phyloP scores from a whole-genome alignment of 192 early-diverging fungal genomes.

The Mortierella alpina region DNA sequence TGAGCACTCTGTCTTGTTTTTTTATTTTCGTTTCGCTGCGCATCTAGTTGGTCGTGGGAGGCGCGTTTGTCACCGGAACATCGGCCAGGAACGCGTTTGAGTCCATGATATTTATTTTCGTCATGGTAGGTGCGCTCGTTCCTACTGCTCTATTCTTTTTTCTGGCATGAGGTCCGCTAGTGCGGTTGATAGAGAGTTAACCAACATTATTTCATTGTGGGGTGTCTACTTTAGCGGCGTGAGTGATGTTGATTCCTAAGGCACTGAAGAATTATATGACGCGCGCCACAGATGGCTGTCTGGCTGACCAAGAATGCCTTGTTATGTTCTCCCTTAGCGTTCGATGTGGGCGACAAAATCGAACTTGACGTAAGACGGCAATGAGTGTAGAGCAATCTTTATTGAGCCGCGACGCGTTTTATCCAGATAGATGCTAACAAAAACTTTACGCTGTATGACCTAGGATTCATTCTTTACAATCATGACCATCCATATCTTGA shows the following conservation, averaged over 20 bases:
- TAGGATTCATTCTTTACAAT: constrained; percentile 36
- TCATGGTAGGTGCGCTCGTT: constrained; percentile 23
- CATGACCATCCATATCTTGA: constrained; percentile 37
- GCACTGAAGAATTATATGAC: no score
- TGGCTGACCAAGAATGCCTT: background rate
- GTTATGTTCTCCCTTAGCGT: constrained; percentile 12
- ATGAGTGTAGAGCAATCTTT: no score
- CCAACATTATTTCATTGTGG: no score
- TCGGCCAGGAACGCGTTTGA: constrained; percentile 51
- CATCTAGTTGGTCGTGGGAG: constrained; percentile 34
- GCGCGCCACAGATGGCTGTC: no score
- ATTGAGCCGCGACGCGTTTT: background rate
- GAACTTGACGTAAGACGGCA: constrained; percentile 18
- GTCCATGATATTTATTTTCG: constrained; percentile 50
- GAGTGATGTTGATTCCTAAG: no score
- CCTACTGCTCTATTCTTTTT: background rate
- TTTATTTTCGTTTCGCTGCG: background rate
- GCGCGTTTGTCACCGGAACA: constrained; percentile 46
- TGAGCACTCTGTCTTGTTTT: background rate
- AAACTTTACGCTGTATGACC: background rate
- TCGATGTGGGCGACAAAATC: constrained; percentile 40
- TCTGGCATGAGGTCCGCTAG: background rate
- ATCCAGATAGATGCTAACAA: background rate
- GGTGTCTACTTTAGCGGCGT: no score
- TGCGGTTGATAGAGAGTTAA: no score